Evolutionary conservation across 176 grass and related monocot species (phyloP).

Genomic region (Musa beccarii): DNA sequence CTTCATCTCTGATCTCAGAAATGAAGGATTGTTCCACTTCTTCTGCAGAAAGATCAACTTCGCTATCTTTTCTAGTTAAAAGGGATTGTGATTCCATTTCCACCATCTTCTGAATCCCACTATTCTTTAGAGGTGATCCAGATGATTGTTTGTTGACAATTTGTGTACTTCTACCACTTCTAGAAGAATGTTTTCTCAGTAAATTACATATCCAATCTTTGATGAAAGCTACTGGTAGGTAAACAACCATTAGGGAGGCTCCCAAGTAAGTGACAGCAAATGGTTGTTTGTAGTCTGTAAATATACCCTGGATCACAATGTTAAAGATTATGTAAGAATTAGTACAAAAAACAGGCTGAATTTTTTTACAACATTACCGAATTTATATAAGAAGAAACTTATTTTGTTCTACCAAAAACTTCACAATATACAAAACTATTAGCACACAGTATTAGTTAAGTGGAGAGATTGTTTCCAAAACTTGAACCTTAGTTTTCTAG

Average conservation of each 20-base stretch:
- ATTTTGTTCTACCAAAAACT: no score
- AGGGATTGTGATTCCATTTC: constrained; percentile 72
- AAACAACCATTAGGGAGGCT: constrained; percentile 20
- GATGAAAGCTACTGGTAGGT: constrained; percentile 9
- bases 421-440: no score
- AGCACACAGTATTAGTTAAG: no score
- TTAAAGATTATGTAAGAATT: not conserved
- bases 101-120: constrained; percentile 54
- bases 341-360: no score
- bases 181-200: constrained; percentile 37
- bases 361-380: no score
- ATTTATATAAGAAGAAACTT: no score
- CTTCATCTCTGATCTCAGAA: constrained; percentile 34
- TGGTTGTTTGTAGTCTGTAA: constrained; percentile 12
- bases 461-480: no score
- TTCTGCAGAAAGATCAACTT: constrained; percentile 40
- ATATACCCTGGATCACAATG: constrained; percentile 6
- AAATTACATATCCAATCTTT: constrained; percentile 13
- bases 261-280: constrained; percentile 21
- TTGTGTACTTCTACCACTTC: constrained; percentile 35
- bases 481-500: no score
- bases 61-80: constrained; percentile 46
- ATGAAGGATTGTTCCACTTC: constrained; percentile 55
- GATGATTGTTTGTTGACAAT: constrained; percentile 48
- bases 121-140: constrained; percentile 43